Evolutionary conservation across 2,329 filamentous ascomycete species (phyloP).

Genomic region (Camillea tinctor): DNA sequence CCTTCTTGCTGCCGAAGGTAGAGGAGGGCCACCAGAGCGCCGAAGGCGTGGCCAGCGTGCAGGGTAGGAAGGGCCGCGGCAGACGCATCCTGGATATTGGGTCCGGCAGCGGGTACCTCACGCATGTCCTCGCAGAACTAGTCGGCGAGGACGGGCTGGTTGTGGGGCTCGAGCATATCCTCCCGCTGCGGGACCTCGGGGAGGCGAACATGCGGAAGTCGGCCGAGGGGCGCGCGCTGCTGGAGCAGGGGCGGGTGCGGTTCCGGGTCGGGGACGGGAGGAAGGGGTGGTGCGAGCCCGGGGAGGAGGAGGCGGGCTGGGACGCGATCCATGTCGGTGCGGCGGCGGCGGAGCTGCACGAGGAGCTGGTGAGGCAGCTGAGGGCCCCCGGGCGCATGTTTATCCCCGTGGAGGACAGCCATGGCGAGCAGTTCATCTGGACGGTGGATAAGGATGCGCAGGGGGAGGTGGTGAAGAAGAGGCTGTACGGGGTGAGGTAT

Average conservation of each 20-base stretch:
- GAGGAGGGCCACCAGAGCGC: background rate
- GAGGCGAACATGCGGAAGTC: constrained; percentile 66
- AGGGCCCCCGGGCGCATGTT: constrained; percentile 77
- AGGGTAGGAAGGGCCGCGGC: constrained; percentile 14
- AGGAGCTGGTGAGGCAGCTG: constrained; percentile 73
- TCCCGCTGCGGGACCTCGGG: constrained; percentile 60
- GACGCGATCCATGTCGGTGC: constrained; percentile 97
- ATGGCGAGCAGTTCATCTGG: constrained; percentile 65
- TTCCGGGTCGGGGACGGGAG: constrained; percentile 77
- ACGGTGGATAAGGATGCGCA: constrained; percentile 69
- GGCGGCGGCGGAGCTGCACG: constrained; percentile 71
- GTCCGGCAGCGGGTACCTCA: constrained; percentile 78
- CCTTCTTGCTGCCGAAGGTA: constrained; percentile 38
- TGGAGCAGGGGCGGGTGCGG: constrained; percentile 63
- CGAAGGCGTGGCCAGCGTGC: background rate
- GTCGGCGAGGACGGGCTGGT: constrained; percentile 55
- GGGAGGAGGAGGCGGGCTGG: constrained; percentile 59
- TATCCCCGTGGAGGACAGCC: constrained; percentile 66
- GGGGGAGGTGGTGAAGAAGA: constrained; percentile 60
- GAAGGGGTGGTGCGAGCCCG: constrained; percentile 56
- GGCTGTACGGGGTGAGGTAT: constrained; percentile 70
- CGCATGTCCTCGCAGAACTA: constrained; percentile 81
- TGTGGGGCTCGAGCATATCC: constrained; percentile 74
- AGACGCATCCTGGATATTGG: constrained; percentile 70
- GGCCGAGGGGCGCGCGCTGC: constrained; percentile 53